Evolutionary conservation across 1,284 basidiomycete genomes (phyloP), one percentile per base, ranked within the genome.

Genomic region (Volvariella volvacea): DNA sequence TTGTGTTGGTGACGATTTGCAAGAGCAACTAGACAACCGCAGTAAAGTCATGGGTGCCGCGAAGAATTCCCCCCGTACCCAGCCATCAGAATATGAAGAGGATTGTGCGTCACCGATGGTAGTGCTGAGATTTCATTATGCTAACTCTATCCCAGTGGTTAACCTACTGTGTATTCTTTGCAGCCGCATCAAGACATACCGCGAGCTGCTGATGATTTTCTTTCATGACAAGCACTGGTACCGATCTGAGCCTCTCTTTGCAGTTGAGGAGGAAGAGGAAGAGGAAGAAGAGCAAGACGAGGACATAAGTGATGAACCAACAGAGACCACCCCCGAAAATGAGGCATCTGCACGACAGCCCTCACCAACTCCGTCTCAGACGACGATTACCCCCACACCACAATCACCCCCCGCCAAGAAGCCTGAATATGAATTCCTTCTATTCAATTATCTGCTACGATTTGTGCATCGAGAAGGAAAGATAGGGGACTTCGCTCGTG

Each of bases 381-480:
- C 64, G 3, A 82, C 81, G 1, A 67, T 78, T 30, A 80, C 72
- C 32, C 76, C 76, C 9, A 69, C 67, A 2, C 70, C 71, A 12
- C 60, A 63, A 17, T 64, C 68, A 9, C 63, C 73, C 2, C 48
- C 60, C 1, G 62, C 64, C 17, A 80, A 78, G 55, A 88, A 88
- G 58, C 68, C 83, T n/a, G 89, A 93, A 66, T 94, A 94, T 56
- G 92, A 96, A 58, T 96, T 95, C 57, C 76, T 95, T 8, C 71
- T 96, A 9, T 97, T 98, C 73, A 92, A 94, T 52, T 96, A 96
- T 58, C 81, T 99, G 28, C 79, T 98, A 15, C 90, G 93, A 2
- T 98, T 94, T 58, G 88, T 93, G 16, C 95, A 98, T 59, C 80
- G 93, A 43, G 94, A 98, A 66, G 92, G 92, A 21, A 79, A 87